phyloP scores from a whole-genome alignment of 163 green algal species.

The Trebouxia gelatinosa region DNA sequence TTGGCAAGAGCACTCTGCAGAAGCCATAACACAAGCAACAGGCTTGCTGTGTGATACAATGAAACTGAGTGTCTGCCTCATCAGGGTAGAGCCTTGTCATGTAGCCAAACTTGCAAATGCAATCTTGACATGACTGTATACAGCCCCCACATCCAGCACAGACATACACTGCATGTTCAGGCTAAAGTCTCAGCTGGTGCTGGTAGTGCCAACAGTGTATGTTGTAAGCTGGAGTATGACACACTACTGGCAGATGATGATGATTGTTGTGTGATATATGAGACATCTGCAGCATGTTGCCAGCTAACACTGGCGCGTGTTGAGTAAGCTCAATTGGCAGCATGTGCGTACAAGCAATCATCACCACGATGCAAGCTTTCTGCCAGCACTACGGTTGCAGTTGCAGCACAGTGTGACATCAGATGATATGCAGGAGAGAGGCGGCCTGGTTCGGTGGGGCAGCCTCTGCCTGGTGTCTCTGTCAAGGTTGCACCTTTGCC shows the following conservation, averaged over 20 bases:
- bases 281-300: background rate
- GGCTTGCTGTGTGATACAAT: no score
- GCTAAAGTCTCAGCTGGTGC: no score
- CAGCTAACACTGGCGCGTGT: background rate
- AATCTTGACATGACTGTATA: no score
- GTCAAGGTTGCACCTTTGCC: constrained; percentile 30
- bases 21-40: no score
- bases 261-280: background rate
- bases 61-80: no score
- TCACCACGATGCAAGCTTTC: background rate
- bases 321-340: background rate
- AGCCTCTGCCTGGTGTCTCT: constrained; percentile 76
- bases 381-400: background rate
- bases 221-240: no score
- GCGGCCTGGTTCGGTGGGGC: constrained; percentile 77
- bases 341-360: background rate
- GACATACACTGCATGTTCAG: no score
- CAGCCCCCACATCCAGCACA: no score
- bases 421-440: constrained; percentile 49
- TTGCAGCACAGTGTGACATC: background rate
- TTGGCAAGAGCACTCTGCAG: no score
- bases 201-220: no score
- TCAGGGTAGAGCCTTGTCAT: no score
- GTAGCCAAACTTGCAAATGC: no score
- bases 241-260: background rate